Evolutionary conservation across 164 flowering plant species (phyloP).

Genomic region (Tetrastigma voinierianum): DNA sequence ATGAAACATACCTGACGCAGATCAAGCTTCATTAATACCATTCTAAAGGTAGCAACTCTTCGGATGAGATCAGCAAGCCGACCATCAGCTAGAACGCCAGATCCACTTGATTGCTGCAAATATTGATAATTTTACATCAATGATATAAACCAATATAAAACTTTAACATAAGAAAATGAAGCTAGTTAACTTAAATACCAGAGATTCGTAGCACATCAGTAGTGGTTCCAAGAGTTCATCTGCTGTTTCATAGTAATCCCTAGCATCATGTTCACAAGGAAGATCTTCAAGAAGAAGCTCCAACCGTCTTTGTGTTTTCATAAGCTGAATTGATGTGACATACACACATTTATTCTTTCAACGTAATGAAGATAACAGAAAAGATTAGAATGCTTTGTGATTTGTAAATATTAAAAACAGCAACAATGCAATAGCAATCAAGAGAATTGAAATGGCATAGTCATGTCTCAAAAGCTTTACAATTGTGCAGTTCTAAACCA

Average conservation of each 20-base stretch:
- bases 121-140: conserved; percentile 8
- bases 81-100: conserved; percentile 91
- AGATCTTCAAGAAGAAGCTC: conserved; percentile 89
- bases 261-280: conserved; percentile 77
- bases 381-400: neutral
- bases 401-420: neutral
- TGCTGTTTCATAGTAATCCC: conserved; percentile 76
- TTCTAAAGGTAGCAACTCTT: conserved; percentile 89
- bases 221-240: conserved; percentile 83
- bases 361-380: neutral
- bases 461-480: neutral
- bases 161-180: neutral
- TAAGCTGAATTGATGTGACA: conserved; percentile 45
- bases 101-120: conserved; percentile 83
- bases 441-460: neutral
- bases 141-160: neutral
- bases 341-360: neutral
- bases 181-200: conserved; percentile 43
- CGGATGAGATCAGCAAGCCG: conserved; percentile 86
- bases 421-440: neutral
- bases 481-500: neutral
- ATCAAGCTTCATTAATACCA: conserved; percentile 92
- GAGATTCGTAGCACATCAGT: conserved; percentile 80
- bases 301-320: conserved; percentile 63
- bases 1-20: conserved; percentile 76